phyloP scores from a whole-genome alignment of 2,329 filamentous ascomycete species.

The Venturia pyrina region DNA sequence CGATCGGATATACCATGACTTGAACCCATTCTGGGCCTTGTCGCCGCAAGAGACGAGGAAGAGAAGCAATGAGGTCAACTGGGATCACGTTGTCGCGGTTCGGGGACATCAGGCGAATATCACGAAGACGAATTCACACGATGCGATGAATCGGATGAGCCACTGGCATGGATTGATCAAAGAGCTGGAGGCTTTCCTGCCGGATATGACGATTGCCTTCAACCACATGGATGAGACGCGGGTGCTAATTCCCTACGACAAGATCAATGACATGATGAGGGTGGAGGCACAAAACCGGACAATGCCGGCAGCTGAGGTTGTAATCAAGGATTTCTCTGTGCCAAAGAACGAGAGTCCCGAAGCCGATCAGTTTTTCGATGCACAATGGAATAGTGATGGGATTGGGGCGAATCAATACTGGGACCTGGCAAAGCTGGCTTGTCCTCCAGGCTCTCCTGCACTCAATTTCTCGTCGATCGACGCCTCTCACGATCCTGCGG shows the following conservation, averaged over 20 bases:
- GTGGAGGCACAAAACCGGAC: conserved; percentile 22
- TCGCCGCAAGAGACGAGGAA: conserved; percentile 29
- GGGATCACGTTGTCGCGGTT: conserved; percentile 29
- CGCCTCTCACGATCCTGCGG: conserved; percentile 29
- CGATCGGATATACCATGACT: conserved; percentile 40
- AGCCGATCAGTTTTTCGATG: conserved; percentile 13
- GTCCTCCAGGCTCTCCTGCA: conserved; percentile 28
- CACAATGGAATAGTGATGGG: conserved; percentile 22
- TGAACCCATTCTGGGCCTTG: conserved; percentile 40
- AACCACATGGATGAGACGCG: conserved; percentile 15
- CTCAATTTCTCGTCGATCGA: conserved; percentile 23
- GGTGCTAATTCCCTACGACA: conserved; percentile 14
- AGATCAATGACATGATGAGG: conserved; percentile 25
- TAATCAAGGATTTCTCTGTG: conserved; percentile 23
- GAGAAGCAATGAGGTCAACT: conserved; percentile 27
- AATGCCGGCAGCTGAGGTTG: conserved; percentile 20
- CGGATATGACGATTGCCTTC: conserved; percentile 14
- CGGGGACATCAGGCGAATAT: conserved; percentile 27
- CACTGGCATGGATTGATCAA: conserved; percentile 29
- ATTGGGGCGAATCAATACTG: conserved; percentile 28
- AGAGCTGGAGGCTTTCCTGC: conserved; percentile 9
- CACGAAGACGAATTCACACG: conserved; percentile 20
- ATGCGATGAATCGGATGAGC: conserved; percentile 27
- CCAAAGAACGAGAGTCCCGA: conserved; percentile 12
- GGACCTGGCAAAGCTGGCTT: conserved; percentile 32